Percentiles rank a stretch among this genome's conserved stretches.
phyloP scores from a whole-genome alignment of 768 basidiomycete genomes.

The Cystofilobasidium macerans region DNA sequence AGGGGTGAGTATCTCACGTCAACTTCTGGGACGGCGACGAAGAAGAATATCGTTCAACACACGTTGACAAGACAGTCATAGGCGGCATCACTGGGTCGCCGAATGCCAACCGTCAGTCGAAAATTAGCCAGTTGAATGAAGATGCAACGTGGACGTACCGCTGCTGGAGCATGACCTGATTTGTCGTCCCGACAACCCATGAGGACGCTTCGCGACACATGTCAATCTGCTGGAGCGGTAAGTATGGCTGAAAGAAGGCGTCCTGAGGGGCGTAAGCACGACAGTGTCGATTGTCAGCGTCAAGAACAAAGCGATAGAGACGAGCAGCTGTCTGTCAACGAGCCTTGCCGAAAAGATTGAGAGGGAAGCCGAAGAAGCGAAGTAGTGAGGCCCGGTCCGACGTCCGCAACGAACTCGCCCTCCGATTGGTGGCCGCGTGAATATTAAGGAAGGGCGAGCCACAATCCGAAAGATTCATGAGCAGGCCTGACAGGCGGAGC shows the following conservation, averaged over 20 bases:
- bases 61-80: slow-evolving; percentile 85
- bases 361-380: slow-evolving; percentile 81
- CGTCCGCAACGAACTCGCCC: slow-evolving; percentile 69
- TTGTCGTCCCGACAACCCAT: slow-evolving; percentile 78
- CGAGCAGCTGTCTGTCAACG: slow-evolving; percentile 40
- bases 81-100: slow-evolving; percentile 34
- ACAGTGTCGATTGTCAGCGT: not conserved
- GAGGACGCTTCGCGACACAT: slow-evolving; percentile 64
- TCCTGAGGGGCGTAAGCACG: slow-evolving; percentile 45
- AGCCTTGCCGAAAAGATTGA: slow-evolving; percentile 65
- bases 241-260: slow-evolving; percentile 93
- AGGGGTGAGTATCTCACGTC: not conserved
- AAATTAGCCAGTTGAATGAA: not conserved
- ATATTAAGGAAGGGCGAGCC: slow-evolving; percentile 69
- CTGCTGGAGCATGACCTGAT: slow-evolving; percentile 87
- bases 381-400: slow-evolving; percentile 84
- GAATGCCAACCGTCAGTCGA: not conserved
- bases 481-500: slow-evolving; percentile 66
- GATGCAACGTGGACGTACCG: slow-evolving; percentile 52
- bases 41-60: slow-evolving; percentile 27
- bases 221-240: slow-evolving; percentile 89
- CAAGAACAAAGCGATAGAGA: not conserved
- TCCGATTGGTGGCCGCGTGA: slow-evolving; percentile 52
- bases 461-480: slow-evolving; percentile 81
- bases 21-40: not conserved